Percentiles rank a stretch among this genome's conserved stretches.
Evolutionary conservation across 352 stramenopile species (phyloP).

Genomic region (Globisporangium lucens): DNA sequence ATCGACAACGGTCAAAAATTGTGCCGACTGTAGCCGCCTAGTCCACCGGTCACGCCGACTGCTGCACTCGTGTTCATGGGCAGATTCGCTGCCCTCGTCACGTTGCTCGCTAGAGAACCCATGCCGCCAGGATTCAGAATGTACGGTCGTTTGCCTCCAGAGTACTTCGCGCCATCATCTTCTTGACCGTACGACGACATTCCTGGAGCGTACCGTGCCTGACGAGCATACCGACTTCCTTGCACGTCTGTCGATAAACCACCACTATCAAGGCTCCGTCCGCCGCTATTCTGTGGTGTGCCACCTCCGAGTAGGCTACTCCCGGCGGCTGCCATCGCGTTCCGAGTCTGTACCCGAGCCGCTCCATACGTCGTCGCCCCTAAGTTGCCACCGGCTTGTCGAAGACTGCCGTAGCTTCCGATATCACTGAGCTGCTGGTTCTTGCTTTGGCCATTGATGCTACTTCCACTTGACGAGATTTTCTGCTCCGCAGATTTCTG

Average conservation of each 20-base stretch:
- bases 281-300: slow-evolving; percentile 42
- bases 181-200: slow-evolving; percentile 50
- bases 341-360: slow-evolving; percentile 49
- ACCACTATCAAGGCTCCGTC: slow-evolving; percentile 45
- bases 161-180: slow-evolving; percentile 57
- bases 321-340: slow-evolving; percentile 64
- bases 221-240: slow-evolving; percentile 73
- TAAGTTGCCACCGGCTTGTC: slow-evolving; percentile 23
- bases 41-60: slow-evolving; percentile 39
- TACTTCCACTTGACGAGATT: slow-evolving; percentile 39
- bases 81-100: slow-evolving; percentile 20
- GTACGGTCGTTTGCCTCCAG: slow-evolving; percentile 49
- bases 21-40: slow-evolving; percentile 73
- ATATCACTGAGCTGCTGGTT: slow-evolving; percentile 55
- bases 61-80: slow-evolving; percentile 41
- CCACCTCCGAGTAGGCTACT: slow-evolving; percentile 61
- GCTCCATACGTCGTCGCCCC: slow-evolving; percentile 31
- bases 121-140: slow-evolving; percentile 27
- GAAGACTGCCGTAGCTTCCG: slow-evolving; percentile 38
- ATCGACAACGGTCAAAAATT: slow-evolving; percentile 50
- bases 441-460: slow-evolving; percentile 35
- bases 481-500: slow-evolving; percentile 45
- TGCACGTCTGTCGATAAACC: slow-evolving; percentile 38
- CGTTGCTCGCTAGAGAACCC: slow-evolving; percentile 12
- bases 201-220: slow-evolving; percentile 74